Base-by-base conservation (phyloP, 2,329 filamentous ascomycete genomes). In the Aspergillus sp. region DNA sequence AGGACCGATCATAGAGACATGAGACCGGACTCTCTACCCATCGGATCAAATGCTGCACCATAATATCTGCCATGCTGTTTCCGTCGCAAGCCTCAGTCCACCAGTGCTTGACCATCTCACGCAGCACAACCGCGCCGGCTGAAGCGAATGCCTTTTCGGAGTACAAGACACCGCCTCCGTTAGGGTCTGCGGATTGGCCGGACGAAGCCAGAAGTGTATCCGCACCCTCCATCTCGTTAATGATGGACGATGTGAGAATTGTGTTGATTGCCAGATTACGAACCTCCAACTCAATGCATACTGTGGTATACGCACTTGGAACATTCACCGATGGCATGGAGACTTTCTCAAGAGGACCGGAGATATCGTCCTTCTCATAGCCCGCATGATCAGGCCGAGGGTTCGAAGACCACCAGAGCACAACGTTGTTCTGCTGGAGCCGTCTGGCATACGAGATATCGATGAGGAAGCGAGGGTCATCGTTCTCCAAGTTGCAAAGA, bases 61-160 rank as follows among this genome's bases (percentile, higher is more conserved):
- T 92, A 57, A 98, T 88, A 77, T 99, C 95, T 0, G 96, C 96
- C 92, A 99, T 97, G 42, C 87, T 89, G 69, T 91, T 96, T 39
- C 92, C 92, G 62, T 87, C 88, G 73, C 91, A 95, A 5, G 95
- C 96, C 75, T 99, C 94, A 1, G 89, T 85, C 95, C 95, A 99
- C 96, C 96, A 99, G 2, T 91, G 86, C 75, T 97, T 96, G 68
- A 99, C 95, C 93, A 99, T 97, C 69, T 98, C 96, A 13, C 95
- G 89, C 3, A 99, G 83, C 0, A 99, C 95, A 6, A 89, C 85
- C 4, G 98, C 90, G 57, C 92, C 91, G 3, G 94, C 92, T 53
- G 92, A 90, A n/a, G 94, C 89, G 73, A 99, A 99, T 0, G 94
- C 91, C 62, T 90, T 95, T 63, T 96, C 92, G 0, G 92, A 91